These are phyloP conservation scores for Hansenula sp. DNA, from an alignment of 1,139 yeast species.

Conservation along the genomic window DNA sequence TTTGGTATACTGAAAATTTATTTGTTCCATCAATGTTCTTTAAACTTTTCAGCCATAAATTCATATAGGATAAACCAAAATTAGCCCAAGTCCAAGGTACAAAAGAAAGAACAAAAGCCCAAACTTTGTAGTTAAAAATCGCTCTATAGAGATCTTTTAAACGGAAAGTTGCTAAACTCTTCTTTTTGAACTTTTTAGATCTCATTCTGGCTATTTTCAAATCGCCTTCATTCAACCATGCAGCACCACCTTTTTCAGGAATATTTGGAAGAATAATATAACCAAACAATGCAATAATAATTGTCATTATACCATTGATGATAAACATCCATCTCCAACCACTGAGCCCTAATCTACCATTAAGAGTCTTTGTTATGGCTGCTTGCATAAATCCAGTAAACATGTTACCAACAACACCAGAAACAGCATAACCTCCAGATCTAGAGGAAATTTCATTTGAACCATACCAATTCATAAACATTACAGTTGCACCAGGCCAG, in stretches of 20 bases:
- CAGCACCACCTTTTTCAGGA: conserved; percentile 34
- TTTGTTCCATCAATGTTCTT: conserved; percentile 5
- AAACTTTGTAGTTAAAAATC: conserved; percentile 31
- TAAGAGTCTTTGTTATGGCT: conserved; percentile 21
- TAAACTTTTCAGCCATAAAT: conserved; percentile 15
- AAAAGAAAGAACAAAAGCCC: conserved; percentile 38
- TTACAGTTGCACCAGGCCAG: conserved; percentile 25
- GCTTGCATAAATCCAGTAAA: conserved; percentile 34
- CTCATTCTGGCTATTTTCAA: background rate
- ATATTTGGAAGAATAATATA: conserved; percentile 24
- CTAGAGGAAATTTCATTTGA: conserved; percentile 25
- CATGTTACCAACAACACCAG: conserved; percentile 30
- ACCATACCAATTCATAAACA: conserved; percentile 29
- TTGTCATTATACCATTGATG: conserved; percentile 27
- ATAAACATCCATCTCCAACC: conserved; percentile 33
- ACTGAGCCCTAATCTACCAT: conserved; percentile 25
- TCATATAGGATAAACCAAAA: conserved; percentile 11
- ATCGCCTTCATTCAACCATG: conserved; percentile 46
- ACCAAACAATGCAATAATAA: conserved; percentile 29
- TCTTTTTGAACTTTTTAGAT: too few species aligned
- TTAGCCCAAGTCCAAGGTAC: conserved; percentile 34
- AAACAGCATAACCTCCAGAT: conserved; percentile 26
- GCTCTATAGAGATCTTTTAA: conserved; percentile 19
- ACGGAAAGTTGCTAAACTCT: background rate
- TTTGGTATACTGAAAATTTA: conserved; percentile 10